Percentiles rank a stretch among this genome's conserved stretches.
phyloP scores from a whole-genome alignment of 768 basidiomycete genomes.

The Tephrocybe sp. region DNA sequence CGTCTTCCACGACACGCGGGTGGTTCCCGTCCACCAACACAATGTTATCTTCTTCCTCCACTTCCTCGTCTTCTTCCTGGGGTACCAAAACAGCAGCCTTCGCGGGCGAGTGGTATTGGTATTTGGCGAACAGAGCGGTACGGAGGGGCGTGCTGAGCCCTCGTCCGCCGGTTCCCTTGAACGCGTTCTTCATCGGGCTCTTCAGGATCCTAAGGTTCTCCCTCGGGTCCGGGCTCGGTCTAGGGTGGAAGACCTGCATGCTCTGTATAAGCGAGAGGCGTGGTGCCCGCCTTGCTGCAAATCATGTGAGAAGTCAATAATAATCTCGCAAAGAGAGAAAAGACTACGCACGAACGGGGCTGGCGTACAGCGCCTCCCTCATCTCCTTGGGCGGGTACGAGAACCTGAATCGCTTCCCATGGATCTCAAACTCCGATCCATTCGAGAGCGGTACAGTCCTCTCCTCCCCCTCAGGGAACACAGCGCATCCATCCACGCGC shows the following conservation, averaged over 20 bases:
- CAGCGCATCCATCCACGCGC: conserved; percentile 60
- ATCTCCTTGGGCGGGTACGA: conserved; percentile 75
- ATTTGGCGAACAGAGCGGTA: conserved; percentile 7
- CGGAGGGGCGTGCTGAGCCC: conserved; percentile 17
- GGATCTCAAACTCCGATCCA: conserved; percentile 66
- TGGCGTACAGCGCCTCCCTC: conserved; percentile 49
- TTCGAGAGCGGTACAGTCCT: conserved; percentile 66
- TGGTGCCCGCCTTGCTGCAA: conserved; percentile 43
- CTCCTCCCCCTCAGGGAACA: conserved; percentile 43
- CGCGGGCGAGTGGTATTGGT: conserved; percentile 5
- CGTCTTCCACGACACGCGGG: conserved; percentile 70
- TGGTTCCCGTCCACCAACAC: conserved; percentile 65
- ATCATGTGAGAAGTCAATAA: conserved; percentile 3
- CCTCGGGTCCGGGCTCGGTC: conserved; percentile 55
- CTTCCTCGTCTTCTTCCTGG: conserved; percentile 22
- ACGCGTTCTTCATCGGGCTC: conserved; percentile 48
- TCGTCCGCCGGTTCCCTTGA: conserved; percentile 25
- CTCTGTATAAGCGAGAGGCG: conserved; percentile 77
- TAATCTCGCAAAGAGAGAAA: conserved; percentile 5
- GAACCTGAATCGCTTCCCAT: conserved; percentile 70
- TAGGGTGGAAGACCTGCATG: conserved; percentile 71
- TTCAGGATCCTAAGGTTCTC: conserved; percentile 67
- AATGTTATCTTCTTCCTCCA: conserved; percentile 46
- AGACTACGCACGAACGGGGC: conserved; percentile 48
- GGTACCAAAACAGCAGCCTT: background rate